Evolutionary conservation across 2,329 filamentous ascomycete species (phyloP), one percentile per base, ranked within the genome.

Genomic region (Ascochyta viciae-villosae): DNA sequence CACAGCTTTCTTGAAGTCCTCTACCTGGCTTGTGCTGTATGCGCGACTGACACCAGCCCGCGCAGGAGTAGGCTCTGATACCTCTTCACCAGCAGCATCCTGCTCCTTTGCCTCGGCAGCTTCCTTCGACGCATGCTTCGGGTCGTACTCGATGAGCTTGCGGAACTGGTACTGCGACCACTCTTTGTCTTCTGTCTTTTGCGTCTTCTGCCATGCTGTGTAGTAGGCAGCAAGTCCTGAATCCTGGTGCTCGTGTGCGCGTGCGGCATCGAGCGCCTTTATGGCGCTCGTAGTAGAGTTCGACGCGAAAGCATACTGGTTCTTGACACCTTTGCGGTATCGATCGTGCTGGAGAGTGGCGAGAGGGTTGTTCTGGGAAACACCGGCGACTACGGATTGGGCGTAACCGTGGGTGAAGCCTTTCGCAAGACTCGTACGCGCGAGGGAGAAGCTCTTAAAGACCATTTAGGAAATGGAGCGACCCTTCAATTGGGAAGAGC

Each of bases 351-450:
- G 73, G 69, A 87, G 80, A 38, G 82, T 78, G 61, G 82, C 83
- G 55, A 86, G 77, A 39, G 80, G 78, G 53, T 83, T 83, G 66
- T 83, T 83, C 61, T 85, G 82, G 38, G 92, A 75, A 81, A 87
- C 84, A 71, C 92, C 94, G 74, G 95, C 95, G 80, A 99, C 92
- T 80, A 98, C 89, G 62, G 93, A 96, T 78, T 98, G 94, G 70
- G 93, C 93, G 85, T 97, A 98, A 80, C 94, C 94, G 86, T 98
- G 92, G 77, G 92, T 94, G 78, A 98, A 90, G 74, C 93, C 92
- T 83, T 98, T 98, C 75, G 91, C 89, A 81, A 97, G 90, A 89
- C 91, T 93, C 85, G 94, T 91, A 84, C 95, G 94, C 87, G 96
- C 92, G 84, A 98, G 91, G 83, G 87, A 84, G 74, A 87, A 85